Base-by-base conservation (phyloP, 208 protist genomes). In the Tritrichomonas foetus region DNA sequence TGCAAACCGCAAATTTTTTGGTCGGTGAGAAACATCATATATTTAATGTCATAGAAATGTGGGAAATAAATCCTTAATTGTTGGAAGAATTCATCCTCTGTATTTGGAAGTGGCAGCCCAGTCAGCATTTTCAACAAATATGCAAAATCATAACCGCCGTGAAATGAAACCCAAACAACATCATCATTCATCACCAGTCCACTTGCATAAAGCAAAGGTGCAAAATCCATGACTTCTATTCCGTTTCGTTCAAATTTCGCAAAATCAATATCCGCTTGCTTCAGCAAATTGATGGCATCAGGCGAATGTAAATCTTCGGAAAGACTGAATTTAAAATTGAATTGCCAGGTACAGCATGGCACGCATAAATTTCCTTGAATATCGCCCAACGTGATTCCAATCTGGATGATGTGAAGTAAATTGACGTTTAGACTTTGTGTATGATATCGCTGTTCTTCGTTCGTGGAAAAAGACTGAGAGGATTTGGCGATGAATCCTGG, bases 261-360 rank as follows among this genome's bases (percentile, higher is more conserved):
- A 96, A 99, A 99, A 93, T 99, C 97, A 94, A 99, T 99, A 49
- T 98, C 98, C 22, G 97, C 97, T 72, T 97, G 93, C 47, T 95
- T 95, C 72, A 99, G 95, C 44, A 99, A 95, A 80, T 99, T 97
- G 57, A 99, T 99, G 93, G 97, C 98, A 94, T 99, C 98, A 94
- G 98, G 97, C 57, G 98, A 98, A 95, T 99, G 99, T 95, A 99
- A 97, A 93, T 99, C 98, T 95, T 98, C 97, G 53, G 94, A 96
- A 55, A 99, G 95, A 92, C 96, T 98, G 95, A 99, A 99, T 78
- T 98, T 97, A 94, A 99, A 99, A 96, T 99, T 99, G 94, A 99
- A 99, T 96, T 99, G 98, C 98, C 98, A 99, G 25, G 98, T 99
- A 50, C 96, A 98, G 64, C 96, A 96, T 94, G 94, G 89, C 96